Evolutionary conservation across 768 basidiomycete species (phyloP), one percentile per base, ranked within the genome.

Genomic region (Pleurotus ostreatus): DNA sequence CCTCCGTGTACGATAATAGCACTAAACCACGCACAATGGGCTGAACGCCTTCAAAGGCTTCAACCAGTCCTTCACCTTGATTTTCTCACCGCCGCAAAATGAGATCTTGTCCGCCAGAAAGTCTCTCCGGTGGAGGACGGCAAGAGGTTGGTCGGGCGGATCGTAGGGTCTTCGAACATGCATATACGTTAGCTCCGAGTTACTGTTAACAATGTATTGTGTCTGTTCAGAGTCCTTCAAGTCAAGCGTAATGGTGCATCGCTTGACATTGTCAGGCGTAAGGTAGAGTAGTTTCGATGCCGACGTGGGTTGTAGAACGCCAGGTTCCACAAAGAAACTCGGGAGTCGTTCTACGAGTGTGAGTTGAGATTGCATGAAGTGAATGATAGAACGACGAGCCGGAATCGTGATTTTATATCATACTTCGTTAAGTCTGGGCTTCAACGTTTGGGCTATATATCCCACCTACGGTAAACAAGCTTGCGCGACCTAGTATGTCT

Each of bases 31-130:
- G 26, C 46, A 64, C 64, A 65, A 65, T 15, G 49, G 40, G 16
- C 49, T 46, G n/a, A 62, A 55, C 1, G 60, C 57, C 9, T 60
- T 60, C 16, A 61, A 60, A 15, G 59, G 61, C 37, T 61, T 61
- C 46, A 67, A 52, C 65, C 65, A 66, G 15, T 57, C 63, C 18
- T 62, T 58, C 30, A 67, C 48, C 1, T 60, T 60, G 39, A 59
- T 57, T 18, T 55, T 55, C 49, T 60, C 41, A 41, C 62, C 57
- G 13, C 66, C 65, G 46, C 53, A 16, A 26, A 66, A 62, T 16
- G 60, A 60, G 30, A 67, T 63, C 53, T 58, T 62, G 46, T 66
- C 65, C 18, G 66, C 59, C 18, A 67, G 41, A 8, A 67, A 55
- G 1, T 61, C 65, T 34, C 61, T 57, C 40, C 61, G 47, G 25